These are phyloP conservation scores for Stagonosporopsis rhizophila DNA, from an alignment of 2,329 filamentous ascomycete genomes.

Conservation along the genomic window DNA sequence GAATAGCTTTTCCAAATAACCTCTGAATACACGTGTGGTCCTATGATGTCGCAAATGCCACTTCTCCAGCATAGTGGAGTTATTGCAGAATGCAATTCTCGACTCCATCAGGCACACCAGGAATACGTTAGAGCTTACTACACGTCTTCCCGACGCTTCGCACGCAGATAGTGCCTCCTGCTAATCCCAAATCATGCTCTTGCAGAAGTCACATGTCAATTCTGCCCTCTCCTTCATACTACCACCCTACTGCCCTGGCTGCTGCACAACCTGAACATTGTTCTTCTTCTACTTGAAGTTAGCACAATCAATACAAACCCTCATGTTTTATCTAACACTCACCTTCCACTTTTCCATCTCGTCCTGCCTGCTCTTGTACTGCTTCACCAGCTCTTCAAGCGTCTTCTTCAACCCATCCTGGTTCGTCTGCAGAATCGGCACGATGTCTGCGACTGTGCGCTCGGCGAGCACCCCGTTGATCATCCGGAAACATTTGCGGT, in stretches of 20 bases:
- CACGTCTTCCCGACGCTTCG: background rate
- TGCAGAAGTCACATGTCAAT: background rate
- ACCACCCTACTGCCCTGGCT: constrained; percentile 54
- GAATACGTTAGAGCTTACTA: background rate
- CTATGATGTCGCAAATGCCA: background rate
- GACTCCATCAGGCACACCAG: background rate
- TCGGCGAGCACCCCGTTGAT: constrained; percentile 97
- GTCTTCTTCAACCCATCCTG: constrained; percentile 93
- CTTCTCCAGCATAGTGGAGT: no score
- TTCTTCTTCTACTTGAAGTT: constrained; percentile 74
- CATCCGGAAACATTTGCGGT: constrained; percentile 98
- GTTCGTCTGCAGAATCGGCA: constrained; percentile 91
- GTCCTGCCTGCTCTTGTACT: constrained; percentile 92
- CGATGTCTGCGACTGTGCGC: constrained; percentile 89
- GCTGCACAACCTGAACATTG: constrained; percentile 85
- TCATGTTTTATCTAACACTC: constrained; percentile 38
- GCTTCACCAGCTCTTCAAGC: constrained; percentile 91
- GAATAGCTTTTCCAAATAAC: background rate
- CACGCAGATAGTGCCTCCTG: no score
- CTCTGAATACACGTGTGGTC: background rate
- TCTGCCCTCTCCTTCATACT: background rate
- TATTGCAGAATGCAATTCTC: background rate
- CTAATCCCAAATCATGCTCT: background rate
- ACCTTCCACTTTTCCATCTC: constrained; percentile 99
- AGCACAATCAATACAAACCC: constrained; percentile 7